Evolutionary conservation across 2,329 filamentous ascomycete genomes (phyloP), one percentile per base, ranked within the genome.

Genomic region (Trichophyton schoenleinii): DNA sequence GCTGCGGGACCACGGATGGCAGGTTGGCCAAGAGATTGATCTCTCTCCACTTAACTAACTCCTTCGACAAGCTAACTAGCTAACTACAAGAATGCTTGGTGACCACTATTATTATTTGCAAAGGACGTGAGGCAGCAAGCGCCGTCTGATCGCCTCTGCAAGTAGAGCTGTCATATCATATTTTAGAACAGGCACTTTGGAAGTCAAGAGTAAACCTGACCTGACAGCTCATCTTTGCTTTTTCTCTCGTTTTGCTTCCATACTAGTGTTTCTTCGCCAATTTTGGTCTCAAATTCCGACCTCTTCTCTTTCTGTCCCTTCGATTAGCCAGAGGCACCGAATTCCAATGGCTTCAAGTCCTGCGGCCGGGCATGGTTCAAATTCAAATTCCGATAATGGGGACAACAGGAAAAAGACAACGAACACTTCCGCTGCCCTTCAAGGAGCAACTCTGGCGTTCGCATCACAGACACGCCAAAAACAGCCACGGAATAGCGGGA

Each of bases 381-480:
- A 55, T 55, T 36, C 31, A 55, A 55, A 55, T 55, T 22, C 52
- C 3, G 52, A 55, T 55, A 55, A 55, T 18, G 20, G 52, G 15
- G 44, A 48, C 20, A n/a, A 38, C 42, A 52, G 13, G 28, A 44
- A 58, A 44, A 42, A 11, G 28, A 36, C 34, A 8, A 18, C 58
- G 58, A 58, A 58, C 15, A 2, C 28, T 34, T 62, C 67, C 18
- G 61, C 67, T 46, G 72, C 74, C 42, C 63, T 74, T 42, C 71
- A 70, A 63, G 74, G 73, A 64, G 74, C 74, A 59, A 70, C 70
- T 31, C 66, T 70, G 22, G 73, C 73, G 31, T 75, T 75, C 64
- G 65, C 67, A 59, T 61, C 67, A 64, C 34, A 25, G n/a, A 9
- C 34, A 25, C 4, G 22, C 8, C 55, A 58, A 36, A 41, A 44